phyloP scores from a whole-genome alignment of 106 monocot species.

The Dendrobium officinale region DNA sequence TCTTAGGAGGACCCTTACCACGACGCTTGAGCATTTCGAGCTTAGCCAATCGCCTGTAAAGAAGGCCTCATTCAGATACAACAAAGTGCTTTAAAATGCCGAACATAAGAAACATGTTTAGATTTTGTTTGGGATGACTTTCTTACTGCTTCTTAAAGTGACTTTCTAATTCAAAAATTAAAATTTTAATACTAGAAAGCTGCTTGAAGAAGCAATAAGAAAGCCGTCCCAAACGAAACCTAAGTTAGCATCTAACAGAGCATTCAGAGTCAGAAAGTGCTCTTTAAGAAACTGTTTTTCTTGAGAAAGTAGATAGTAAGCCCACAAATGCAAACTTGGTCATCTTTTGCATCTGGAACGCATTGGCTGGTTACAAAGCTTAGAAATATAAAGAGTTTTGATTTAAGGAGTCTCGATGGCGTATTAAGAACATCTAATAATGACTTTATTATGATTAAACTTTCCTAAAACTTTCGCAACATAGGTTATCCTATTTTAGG shows the following conservation, averaged over 20 bases:
- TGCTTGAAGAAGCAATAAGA: too few species aligned
- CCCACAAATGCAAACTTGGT: background rate
- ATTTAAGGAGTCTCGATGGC: background rate
- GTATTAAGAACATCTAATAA: too few species aligned
- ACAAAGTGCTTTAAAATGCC: background rate
- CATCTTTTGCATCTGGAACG: background rate
- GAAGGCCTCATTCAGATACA: background rate
- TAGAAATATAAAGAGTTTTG: background rate
- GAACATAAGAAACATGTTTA: background rate
- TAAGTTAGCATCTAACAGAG: background rate
- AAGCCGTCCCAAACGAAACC: too few species aligned
- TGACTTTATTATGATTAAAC: too few species aligned
- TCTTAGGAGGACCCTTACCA: conserved; percentile 96
- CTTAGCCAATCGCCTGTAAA: conserved; percentile 62
- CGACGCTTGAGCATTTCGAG: conserved; percentile 94
- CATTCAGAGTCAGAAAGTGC: background rate
- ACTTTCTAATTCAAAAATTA: too few species aligned
- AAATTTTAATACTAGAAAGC: too few species aligned
- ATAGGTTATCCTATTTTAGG: too few species aligned
- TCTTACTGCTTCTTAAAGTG: too few species aligned
- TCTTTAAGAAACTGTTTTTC: background rate
- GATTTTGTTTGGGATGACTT: too few species aligned
- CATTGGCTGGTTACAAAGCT: background rate
- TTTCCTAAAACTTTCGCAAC: too few species aligned
- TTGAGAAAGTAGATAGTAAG: background rate